Evolutionary conservation across 129 eudicot species (phyloP), one percentile per base, ranked within the genome.

Genomic region (Smallanthus sonchifolius): DNA sequence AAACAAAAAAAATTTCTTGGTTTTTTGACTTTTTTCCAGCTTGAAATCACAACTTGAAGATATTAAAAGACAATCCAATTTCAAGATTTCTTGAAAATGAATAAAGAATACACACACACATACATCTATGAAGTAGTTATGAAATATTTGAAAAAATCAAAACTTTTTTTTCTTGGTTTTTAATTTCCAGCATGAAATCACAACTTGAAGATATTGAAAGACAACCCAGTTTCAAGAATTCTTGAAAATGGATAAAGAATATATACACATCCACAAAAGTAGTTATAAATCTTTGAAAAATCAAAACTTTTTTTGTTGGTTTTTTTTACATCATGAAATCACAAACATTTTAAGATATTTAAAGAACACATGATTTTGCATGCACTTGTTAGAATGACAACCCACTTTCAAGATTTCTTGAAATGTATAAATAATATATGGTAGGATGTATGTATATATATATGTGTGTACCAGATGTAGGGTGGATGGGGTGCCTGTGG

Each of bases 401-500:
- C 32, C 10, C 44, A 43, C 16, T 60, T 60, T 59, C 36, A 73
- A 60, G 57, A 59, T 59, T 59, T 60, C 59, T 30, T 61, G 57
- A 59, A 20, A 24, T 24, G 30, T 24, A 24, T 24, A 24, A 24
- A 24, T 24, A 24, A 24, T 16, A 55, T 45, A 57, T 61, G 15
- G 15, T 32, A 32, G 13, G 14, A 19, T 7, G 7, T 42, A 43
- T 39, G 28, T 57, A 2, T 51, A 42, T 44, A 40, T 10, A 32
- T 30, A 16, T 36, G 37, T 75, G 11, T n/a, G 43, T 69, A 76
- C 83, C 92, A 68, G 89, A 82, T 76, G 72, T 77, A 30, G 90
- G 44, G 72, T 68, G 80, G 39, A 76, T 73, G 69, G 82, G 84
- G 49, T 68, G 71, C 81, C 82, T 75, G 84, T 84, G 89, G 87